Percentiles rank a stretch among this genome's conserved stretches.
Conservation (phyloP, 2,329 filamentous ascomycete species). For the Cladophialophora immunda region DNA sequence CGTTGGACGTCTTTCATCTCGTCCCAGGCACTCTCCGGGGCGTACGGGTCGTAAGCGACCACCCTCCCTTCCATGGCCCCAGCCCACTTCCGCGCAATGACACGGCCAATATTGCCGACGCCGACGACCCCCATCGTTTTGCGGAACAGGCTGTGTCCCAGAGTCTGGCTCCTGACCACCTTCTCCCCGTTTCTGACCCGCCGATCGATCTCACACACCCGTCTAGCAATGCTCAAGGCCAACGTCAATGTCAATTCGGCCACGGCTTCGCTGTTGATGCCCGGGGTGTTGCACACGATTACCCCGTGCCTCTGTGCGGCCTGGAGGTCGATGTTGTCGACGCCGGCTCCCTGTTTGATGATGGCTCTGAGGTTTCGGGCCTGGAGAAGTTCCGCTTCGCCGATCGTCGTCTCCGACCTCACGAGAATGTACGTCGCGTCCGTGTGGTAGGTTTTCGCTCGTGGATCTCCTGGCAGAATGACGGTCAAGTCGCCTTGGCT, state of each 20-base stretch:
- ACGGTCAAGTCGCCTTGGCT: constrained; percentile 32
- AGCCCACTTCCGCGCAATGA: constrained; percentile 48
- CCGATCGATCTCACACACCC: constrained; percentile 45
- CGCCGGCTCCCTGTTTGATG: constrained; percentile 45
- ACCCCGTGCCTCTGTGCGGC: constrained; percentile 40
- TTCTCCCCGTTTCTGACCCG: constrained; percentile 40
- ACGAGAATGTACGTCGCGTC: constrained; percentile 42
- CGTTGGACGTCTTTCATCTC: constrained; percentile 42
- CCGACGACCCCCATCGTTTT: constrained; percentile 51
- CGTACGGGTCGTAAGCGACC: constrained; percentile 50
- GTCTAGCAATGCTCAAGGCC: constrained; percentile 44
- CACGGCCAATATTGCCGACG: constrained; percentile 50
- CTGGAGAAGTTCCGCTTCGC: constrained; percentile 37
- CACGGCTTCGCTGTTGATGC: constrained; percentile 46
- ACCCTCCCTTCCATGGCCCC: constrained; percentile 45
- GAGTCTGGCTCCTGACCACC: constrained; percentile 41
- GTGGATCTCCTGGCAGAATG: constrained; percentile 39
- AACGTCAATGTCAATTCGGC: constrained; percentile 48
- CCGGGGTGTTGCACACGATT: constrained; percentile 42
- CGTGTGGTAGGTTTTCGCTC: constrained; percentile 32
- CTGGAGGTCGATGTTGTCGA: constrained; percentile 45
- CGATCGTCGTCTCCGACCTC: constrained; percentile 41
- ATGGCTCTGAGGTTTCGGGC: constrained; percentile 43
- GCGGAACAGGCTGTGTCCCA: constrained; percentile 44
- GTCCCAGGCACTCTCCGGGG: constrained; percentile 46